Evolutionary conservation across 192 early-diverging fungal genomes (phyloP).

Genomic region (Umbelopsis vinacea): DNA sequence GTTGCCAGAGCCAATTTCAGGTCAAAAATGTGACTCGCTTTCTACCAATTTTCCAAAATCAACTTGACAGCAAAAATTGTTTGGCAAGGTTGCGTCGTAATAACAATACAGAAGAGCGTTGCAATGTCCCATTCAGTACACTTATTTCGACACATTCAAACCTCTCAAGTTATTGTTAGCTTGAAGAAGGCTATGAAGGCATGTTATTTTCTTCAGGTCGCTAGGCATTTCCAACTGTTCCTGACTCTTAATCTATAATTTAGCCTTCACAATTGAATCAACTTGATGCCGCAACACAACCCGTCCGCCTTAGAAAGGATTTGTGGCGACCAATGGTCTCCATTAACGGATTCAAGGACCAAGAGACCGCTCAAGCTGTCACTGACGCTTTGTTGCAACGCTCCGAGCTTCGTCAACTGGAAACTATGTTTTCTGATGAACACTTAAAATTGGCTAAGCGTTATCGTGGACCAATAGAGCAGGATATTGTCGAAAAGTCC

Average conservation of each 20-base stretch:
- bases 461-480: constrained; percentile 48
- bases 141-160: constrained; percentile 59
- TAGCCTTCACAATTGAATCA: constrained; percentile 28
- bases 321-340: constrained; percentile 57
- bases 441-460: constrained; percentile 49
- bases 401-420: constrained; percentile 40
- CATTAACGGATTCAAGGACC: constrained; percentile 45
- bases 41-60: no score
- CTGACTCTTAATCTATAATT: neutral
- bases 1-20: no score
- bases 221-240: neutral
- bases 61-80: no score
- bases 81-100: no score
- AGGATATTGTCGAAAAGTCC: constrained; percentile 48
- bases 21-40: no score
- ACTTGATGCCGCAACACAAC: constrained; percentile 44
- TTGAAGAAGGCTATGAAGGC: constrained; percentile 52
- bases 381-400: constrained; percentile 54
- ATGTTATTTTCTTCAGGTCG: neutral
- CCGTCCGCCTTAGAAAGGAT: constrained; percentile 51
- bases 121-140: constrained; percentile 40
- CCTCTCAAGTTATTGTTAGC: constrained; percentile 55
- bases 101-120: constrained; percentile 2
- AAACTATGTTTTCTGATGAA: constrained; percentile 26
- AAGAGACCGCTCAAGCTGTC: constrained; percentile 46